Base-by-base conservation (phyloP, 352 stramenopile species). In the Phytophthora kernoviae region DNA sequence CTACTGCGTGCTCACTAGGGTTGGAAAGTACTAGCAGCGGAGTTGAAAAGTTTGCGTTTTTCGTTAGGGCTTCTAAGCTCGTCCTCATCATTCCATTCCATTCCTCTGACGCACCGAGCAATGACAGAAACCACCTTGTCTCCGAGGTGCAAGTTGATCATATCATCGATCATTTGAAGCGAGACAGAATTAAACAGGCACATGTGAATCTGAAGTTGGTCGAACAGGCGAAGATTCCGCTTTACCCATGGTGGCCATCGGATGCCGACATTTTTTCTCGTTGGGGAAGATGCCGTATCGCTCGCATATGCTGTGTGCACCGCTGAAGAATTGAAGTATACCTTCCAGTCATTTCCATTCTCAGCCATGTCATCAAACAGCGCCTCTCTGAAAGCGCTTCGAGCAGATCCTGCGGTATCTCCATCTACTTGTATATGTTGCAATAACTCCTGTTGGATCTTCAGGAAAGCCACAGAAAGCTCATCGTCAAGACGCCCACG, bases 281-380 rank as follows among this genome's bases (percentile, higher is more conserved):
- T 34, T 18, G 15, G 20, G 8, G 15, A 17, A 11, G 11, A 15
- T 8, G 20, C 14, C 0, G 24, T 18, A 8, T 53, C 22, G 21
- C 50, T 27, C 18, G 27, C n/a, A 30, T 32, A 15, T 8, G 22
- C 5, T 11, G 45, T 32, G 37, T 46, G 52, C 32, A 22, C 30
- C 12, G 32, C 37, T 20, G n/a, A 43, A 4, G 21, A 63, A 12
- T 40, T 56, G 5, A 79, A 26, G 45, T 77, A 79, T 0, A 24
- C 10, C 34, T 65, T 76, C 73, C 73, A 81, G 5, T 58, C 18
- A 15, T 42, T 22, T 6, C 17, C 18, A 44, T 77, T 57, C n/a
- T 51, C 27, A n/a, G 54, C 17, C 69, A 81, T 81, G 20, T 81
- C 62, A 7, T 50, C 33, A 9, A 65, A 69, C 6, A 81, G 24